A percentile compares a stretch with the other conserved stretches of the same genome.
Evolutionary conservation across 768 basidiomycete species (phyloP).

Genomic region (Ramaria sp.): DNA sequence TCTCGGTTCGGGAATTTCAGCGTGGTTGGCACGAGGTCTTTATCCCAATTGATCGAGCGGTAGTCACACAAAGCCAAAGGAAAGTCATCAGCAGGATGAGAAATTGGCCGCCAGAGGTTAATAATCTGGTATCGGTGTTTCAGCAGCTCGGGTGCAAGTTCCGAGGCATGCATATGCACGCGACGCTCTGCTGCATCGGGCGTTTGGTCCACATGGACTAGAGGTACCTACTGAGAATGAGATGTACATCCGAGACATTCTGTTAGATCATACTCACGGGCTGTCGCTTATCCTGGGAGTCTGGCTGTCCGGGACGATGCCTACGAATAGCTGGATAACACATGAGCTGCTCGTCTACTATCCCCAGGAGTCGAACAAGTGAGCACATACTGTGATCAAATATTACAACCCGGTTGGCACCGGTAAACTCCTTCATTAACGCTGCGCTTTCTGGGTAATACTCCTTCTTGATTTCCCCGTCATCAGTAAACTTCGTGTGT

Average conservation of each 20-base stretch:
- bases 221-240: slow-evolving; percentile 14
- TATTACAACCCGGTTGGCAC: slow-evolving; percentile 27
- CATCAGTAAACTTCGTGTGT: slow-evolving; percentile 21
- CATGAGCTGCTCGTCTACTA: neutral
- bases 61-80: slow-evolving; percentile 41
- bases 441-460: slow-evolving; percentile 31
- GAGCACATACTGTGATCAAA: slow-evolving; percentile 31
- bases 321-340: slow-evolving; percentile 30
- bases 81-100: slow-evolving; percentile 34
- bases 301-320: slow-evolving; percentile 26
- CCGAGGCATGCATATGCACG: slow-evolving; percentile 34
- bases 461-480: slow-evolving; percentile 24
- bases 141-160: slow-evolving; percentile 28
- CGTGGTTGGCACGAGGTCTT: slow-evolving; percentile 28
- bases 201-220: slow-evolving; percentile 39
- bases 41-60: slow-evolving; percentile 26
- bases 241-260: slow-evolving; percentile 5
- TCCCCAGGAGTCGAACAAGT: neutral
- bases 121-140: slow-evolving; percentile 40
- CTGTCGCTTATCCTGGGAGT: slow-evolving; percentile 31
- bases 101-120: slow-evolving; percentile 46
- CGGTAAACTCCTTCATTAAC: slow-evolving; percentile 28
- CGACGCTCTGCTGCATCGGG: slow-evolving; percentile 27
- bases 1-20: slow-evolving; percentile 32
- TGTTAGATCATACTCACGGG: slow-evolving; percentile 18